Percentiles rank a stretch among this genome's conserved stretches.
phyloP scores from a whole-genome alignment of 441 rosid species.

The Gossypium lobatum region DNA sequence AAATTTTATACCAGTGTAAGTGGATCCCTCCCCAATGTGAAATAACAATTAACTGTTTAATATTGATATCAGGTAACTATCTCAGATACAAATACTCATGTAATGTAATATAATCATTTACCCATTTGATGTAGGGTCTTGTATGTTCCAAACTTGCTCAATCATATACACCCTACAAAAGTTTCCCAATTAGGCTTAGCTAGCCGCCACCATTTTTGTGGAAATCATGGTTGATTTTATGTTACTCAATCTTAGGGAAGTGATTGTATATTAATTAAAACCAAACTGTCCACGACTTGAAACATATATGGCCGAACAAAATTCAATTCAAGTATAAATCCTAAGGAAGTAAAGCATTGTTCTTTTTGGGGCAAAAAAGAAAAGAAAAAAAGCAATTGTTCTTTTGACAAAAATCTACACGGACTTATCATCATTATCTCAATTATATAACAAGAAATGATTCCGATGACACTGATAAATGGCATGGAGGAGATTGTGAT shows the following conservation, averaged over 20 bases:
- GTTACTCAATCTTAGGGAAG: not conserved
- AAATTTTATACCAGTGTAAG: too few species aligned
- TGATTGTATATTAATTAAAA: not conserved
- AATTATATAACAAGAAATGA: too few species aligned
- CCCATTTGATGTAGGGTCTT: not conserved
- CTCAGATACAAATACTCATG: too few species aligned
- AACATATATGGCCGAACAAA: not conserved
- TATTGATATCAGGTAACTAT: too few species aligned
- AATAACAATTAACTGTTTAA: too few species aligned
- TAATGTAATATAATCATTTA: too few species aligned
- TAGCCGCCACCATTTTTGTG: not conserved
- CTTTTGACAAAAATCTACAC: not conserved
- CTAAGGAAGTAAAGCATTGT: conserved; percentile 24
- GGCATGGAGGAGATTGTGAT: too few species aligned
- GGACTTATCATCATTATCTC: not conserved
- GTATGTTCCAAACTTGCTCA: not conserved
- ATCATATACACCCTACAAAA: not conserved
- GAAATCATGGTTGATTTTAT: conserved; percentile 8
- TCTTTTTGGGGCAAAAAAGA: not conserved
- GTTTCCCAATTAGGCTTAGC: not conserved
- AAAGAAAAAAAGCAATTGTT: not conserved
- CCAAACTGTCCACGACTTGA: not conserved
- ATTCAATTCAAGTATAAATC: conserved; percentile 14
- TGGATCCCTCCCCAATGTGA: too few species aligned
- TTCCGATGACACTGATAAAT: too few species aligned